phyloP scores from a whole-genome alignment of 23 red algal genomes.

The Cyanidioschyzon merolae region DNA sequence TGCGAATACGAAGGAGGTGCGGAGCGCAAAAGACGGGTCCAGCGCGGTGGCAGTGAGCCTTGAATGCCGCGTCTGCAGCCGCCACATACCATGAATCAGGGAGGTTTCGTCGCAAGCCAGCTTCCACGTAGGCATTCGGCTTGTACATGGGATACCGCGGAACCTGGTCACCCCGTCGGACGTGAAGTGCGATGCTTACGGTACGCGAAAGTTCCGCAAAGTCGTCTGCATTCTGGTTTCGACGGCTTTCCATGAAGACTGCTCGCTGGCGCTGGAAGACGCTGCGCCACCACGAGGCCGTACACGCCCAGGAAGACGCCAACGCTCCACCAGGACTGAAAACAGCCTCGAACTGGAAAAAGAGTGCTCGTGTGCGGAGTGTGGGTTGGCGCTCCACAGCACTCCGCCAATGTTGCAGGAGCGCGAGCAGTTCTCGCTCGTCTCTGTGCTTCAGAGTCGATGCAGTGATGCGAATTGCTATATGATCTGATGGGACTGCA shows the following conservation, averaged over 20 bases:
- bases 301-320: not conserved
- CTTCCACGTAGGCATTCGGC: not conserved
- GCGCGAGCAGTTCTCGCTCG: not conserved
- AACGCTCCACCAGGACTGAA: conserved; percentile 10
- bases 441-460: not conserved
- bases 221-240: no score
- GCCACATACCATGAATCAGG: conserved; percentile 9
- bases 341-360: not conserved
- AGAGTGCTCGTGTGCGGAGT: not conserved
- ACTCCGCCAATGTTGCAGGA: not conserved
- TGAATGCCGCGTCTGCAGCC: not conserved
- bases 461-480: not conserved
- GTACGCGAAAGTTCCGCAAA: no score
- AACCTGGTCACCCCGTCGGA: conserved; percentile 4
- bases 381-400: not conserved
- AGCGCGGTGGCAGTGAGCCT: not conserved
- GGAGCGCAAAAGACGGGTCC: not conserved
- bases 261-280: not conserved
- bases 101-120: conserved; percentile 14
- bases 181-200: not conserved
- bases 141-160: not conserved
- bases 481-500: not conserved
- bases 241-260: not conserved
- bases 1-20: not conserved
- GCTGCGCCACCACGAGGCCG: not conserved